A percentile compares a stretch with the other conserved stretches of the same genome.
Conservation (phyloP, 2,329 filamentous ascomycete genomes). For the Rachicladosporium sp. region DNA sequence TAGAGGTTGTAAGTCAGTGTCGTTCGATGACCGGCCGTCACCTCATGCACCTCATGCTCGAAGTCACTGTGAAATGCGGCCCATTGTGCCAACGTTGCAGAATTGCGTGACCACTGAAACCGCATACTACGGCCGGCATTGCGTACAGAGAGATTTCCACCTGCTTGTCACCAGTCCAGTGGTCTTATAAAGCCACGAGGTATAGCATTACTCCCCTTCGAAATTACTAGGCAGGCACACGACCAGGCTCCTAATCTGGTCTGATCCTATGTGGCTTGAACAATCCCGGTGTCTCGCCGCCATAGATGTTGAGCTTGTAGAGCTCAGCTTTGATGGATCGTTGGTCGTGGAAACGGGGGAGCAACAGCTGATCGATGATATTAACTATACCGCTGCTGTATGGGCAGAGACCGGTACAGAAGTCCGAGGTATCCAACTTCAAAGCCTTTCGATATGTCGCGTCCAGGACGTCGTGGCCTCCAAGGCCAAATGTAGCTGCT, state of each 20-base stretch:
- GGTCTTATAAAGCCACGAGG: too few species aligned
- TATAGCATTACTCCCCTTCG: background rate
- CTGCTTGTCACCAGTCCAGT: too few species aligned
- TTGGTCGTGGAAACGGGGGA: constrained; percentile 18
- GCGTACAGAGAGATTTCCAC: constrained; percentile 31
- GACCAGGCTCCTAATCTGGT: constrained; percentile 16
- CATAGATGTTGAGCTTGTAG: constrained; percentile 43
- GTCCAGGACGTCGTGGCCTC: constrained; percentile 37
- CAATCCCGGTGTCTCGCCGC: constrained; percentile 5
- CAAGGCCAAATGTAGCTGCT: constrained; percentile 39
- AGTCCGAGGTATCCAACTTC: constrained; percentile 37
- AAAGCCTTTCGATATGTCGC: constrained; percentile 42
- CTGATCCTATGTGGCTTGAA: constrained; percentile 15
- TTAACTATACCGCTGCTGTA: constrained; percentile 41
- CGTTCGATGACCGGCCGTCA: constrained; percentile 41
- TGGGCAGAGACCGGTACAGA: constrained; percentile 37
- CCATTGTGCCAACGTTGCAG: constrained; percentile 26
- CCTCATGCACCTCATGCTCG: constrained; percentile 40
- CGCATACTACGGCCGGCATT: constrained; percentile 20
- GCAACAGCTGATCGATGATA: constrained; percentile 34
- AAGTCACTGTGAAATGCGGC: constrained; percentile 44
- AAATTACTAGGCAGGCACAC: constrained; percentile 12
- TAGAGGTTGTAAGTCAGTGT: constrained; percentile 51
- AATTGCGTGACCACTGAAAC: background rate
- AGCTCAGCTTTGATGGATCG: constrained; percentile 33